Base-by-base conservation (phyloP, 257 asterid genomes). In the Plectranthus barbatus region DNA sequence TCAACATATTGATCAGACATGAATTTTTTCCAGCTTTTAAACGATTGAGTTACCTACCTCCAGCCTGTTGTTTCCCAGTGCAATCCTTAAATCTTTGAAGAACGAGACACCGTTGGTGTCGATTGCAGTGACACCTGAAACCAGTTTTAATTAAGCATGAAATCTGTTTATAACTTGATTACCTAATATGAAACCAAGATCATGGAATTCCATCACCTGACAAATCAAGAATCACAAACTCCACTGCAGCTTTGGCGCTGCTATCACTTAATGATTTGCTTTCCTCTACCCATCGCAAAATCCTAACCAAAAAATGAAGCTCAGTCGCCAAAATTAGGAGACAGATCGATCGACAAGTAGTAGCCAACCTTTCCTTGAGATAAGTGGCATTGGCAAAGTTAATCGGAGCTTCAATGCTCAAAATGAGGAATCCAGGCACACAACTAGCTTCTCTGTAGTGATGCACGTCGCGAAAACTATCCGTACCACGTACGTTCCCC, bases 331-430 rank as follows among this genome's bases (percentile, higher is more conserved):
- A 15, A 17, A 24, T 15, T 17, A 4, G 29, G 26, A 36, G 7
- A 36, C 41, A 8, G 3, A 36, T 9, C n/a, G 4, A 21, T 20
- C 3, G 7, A 8, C 12, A 39, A 12, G 26, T 3, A 26, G 5
- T 1, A 26, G 34, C 83, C 49, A 64, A 88, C 92, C 91, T 78
- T 70, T 88, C 95, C 44, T 81, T 88, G 9, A 83, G 84, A 67
- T 85, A 86, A 64, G 90, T 86, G 2, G 84, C 60, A 70, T 88
- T 86, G 0, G 86, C 90, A 26, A 88, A 88, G 79, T 88, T 86
- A 57, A 88, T 77, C 6, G 92, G 92, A 57, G 95, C 83, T 73
- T 80, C 92, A 52, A 86, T 67, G 73, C 86, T 69, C 71, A 86
- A 53, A 68, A 88, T 88, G 54, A 88, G 76, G 60, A 79, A 79